Conservation (phyloP, 2,329 filamentous ascomycete genomes). For the Penicillium sp. region DNA sequence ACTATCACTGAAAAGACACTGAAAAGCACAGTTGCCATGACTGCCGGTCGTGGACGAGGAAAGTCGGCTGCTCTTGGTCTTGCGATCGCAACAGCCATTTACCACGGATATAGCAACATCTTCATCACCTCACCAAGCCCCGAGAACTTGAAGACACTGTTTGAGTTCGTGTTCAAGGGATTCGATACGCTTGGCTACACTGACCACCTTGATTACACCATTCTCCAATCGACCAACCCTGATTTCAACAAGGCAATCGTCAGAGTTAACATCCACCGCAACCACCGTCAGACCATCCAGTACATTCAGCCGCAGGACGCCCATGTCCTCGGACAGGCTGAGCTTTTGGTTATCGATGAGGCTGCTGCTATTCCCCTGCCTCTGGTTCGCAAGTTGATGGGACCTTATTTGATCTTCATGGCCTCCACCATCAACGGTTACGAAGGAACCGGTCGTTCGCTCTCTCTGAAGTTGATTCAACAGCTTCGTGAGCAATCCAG, state of each 20-base stretch:
- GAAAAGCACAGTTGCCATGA: constrained; percentile 88
- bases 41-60: constrained; percentile 89
- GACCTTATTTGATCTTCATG: constrained; percentile 98
- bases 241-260: constrained; percentile 99
- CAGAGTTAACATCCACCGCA: constrained; percentile 89
- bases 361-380: constrained; percentile 94
- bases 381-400: constrained; percentile 89
- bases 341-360: constrained; percentile 94
- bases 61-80: constrained; percentile 96
- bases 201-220: constrained; percentile 95
- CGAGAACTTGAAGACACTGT: constrained; percentile 97
- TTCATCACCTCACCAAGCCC: constrained; percentile 98
- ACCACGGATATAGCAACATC: constrained; percentile 97
- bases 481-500: constrained; percentile 92
- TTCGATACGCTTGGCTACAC: constrained; percentile 93
- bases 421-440: constrained; percentile 99
- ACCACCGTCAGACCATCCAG: constrained; percentile 96
- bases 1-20: constrained; percentile 95
- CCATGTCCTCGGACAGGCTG: constrained; percentile 91
- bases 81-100: constrained; percentile 88
- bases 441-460: constrained; percentile 90
- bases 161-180: constrained; percentile 97
- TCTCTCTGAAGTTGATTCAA: constrained; percentile 95
- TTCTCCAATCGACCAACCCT: constrained; percentile 96
- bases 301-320: constrained; percentile 97